Evolutionary conservation across 257 asterid species (phyloP), one percentile per base, ranked within the genome.

Genomic region (Primulina eburnea): DNA sequence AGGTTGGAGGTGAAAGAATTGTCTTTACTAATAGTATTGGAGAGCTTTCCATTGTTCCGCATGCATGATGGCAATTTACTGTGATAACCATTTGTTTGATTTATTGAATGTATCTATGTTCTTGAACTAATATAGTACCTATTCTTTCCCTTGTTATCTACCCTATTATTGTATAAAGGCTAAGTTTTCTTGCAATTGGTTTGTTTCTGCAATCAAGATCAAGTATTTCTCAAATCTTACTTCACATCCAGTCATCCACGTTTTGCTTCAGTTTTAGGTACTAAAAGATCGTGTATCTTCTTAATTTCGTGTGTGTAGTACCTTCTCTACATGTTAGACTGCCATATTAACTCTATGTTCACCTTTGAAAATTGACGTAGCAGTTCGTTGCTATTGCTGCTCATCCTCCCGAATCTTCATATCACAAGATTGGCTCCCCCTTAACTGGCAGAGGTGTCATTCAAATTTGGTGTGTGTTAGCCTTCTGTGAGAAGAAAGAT

Each of bases 361-460:
- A 62, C 65, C 72, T 64, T 57, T 75, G 28, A 67, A 67, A 64
- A 59, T 68, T 78, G 75, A 62, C 72, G 38, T 70, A 37, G 78
- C 74, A 94, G 99, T 91, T 91, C 77, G 80, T 94, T 32, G 99
- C 97, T 64, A 86, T 94, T 84, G 95, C 97, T 67, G 82, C 95
- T 60, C 92, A 94, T 79, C 97, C 99, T 71, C 96, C 97, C 55
- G 89, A 84, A 64, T 91, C 97, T 70, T 81, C 87, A 62, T 88
- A 88, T 78, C 96, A 89, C 86, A 89, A 82, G 83, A 75, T 89
- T 64, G 99, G 95, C 64, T 92, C 84, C 73, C 81, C 90, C 35
- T 81, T 89, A 71, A 79, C 78, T n/a, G 99, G 99, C 71, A 82
- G 96, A 77, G 99, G 99, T 66, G 82, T 78, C 70, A 67, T 94